Evolutionary conservation across 805 yeast species (phyloP).

Genomic region (Pichia nanzhaoensis): DNA sequence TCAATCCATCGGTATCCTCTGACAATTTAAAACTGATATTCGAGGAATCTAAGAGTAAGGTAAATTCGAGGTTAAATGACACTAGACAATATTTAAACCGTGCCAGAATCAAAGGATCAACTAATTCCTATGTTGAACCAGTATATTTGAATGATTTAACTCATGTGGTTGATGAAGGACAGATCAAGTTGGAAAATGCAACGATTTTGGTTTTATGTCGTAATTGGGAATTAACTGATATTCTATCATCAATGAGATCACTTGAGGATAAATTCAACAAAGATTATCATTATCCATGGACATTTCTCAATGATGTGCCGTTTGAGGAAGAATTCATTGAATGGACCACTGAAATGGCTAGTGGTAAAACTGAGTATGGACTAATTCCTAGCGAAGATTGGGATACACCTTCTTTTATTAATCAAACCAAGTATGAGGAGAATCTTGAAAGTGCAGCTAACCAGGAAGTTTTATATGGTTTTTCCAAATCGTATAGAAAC

Average conservation of each 20-base stretch:
- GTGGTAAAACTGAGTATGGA: constrained; percentile 64
- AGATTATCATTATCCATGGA: constrained; percentile 68
- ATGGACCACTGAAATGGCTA: constrained; percentile 53
- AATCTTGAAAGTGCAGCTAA: constrained; percentile 39
- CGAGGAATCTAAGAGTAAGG: constrained; percentile 10
- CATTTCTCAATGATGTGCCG: constrained; percentile 68
- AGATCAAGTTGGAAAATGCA: constrained; percentile 62
- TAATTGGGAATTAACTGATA: constrained; percentile 71
- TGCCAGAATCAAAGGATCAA: constrained; percentile 30
- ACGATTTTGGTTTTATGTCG: constrained; percentile 83
- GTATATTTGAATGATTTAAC: constrained; percentile 19
- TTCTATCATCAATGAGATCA: constrained; percentile 67
- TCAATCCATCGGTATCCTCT: neutral
- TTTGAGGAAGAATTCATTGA: constrained; percentile 58
- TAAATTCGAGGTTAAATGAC: constrained; percentile 12
- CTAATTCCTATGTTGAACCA: constrained; percentile 33
- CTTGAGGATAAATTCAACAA: constrained; percentile 69
- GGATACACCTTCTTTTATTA: constrained; percentile 70
- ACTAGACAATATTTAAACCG: constrained; percentile 10
- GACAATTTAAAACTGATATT: constrained; percentile 1
- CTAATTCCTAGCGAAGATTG: constrained; percentile 63
- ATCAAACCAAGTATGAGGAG: constrained; percentile 46
- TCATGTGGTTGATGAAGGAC: neutral
- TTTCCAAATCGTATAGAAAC: constrained; percentile 66
- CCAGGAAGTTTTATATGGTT: constrained; percentile 55